Base-by-base conservation (phyloP, 768 basidiomycete species). In the Lactarius deliciosus region DNA sequence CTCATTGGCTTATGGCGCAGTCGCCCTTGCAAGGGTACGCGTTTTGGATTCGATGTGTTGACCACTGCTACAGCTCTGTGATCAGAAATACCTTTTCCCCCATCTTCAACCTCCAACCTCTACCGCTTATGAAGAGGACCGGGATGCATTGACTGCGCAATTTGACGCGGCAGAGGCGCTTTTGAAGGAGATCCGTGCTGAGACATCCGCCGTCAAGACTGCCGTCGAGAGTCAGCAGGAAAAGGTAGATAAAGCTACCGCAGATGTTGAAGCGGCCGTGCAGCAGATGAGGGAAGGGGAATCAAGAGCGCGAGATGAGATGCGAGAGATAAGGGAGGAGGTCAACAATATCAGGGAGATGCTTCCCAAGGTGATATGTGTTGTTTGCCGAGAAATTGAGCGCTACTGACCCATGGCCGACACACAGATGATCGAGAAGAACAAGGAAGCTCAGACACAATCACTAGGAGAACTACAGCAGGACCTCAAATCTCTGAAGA, bases 401-500 rank as follows among this genome's bases (percentile, higher is more conserved):
- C 34, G 32, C 25, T 25, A 50, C 68, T 58, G 57, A 63, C 50
- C 66, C 30, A 60, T 38, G 22, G n/a, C n/a, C 20, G 5, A 65
- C 57, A 16, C 45, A 61, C 69, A 98, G 96, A 92, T 98, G 91
- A 89, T 97, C 61, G 93, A 97, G 64, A 95, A 92, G 79, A 92
- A 90, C 74, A 92, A 94, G 75, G 89, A 93, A 63, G 83, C 85
- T 16, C 94, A 97, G 76, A 83, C 86, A 25, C 86, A 90, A 66
- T 92, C 94, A 1, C 81, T 98, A 16, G 78, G 83, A 61, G 96
- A 98, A 72, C 81, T 98, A 15, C 95, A 97, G 72, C 88, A 94
- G 71, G 96, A 98, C 74, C 83, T 98, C 72, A 94, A 95, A 74
- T 98, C 96, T 0, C 80, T 98, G 68, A 98, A 98, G 76, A 87